These are phyloP conservation scores for Debaryomyces subglobosus DNA, from an alignment of 1,139 yeast species.

Conservation along the genomic window DNA sequence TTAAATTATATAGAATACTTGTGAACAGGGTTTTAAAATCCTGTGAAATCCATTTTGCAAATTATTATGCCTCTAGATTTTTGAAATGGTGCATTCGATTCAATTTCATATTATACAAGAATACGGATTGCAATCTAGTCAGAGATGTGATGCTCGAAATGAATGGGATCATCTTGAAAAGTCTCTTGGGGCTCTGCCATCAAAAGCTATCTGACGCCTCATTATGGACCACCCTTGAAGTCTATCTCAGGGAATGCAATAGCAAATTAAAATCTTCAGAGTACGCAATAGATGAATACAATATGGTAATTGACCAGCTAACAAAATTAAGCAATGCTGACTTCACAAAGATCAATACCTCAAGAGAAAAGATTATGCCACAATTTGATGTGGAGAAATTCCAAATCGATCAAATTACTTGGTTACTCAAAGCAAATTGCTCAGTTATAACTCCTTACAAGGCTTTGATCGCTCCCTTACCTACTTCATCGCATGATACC, in stretches of 20 bases:
- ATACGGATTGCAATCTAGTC: background rate
- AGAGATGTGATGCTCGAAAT: background rate
- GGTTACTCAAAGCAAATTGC: conserved; percentile 19
- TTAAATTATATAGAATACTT: conserved; percentile 10
- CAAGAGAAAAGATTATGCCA: background rate
- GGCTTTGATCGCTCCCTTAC: conserved; percentile 4
- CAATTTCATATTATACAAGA: conserved; percentile 8
- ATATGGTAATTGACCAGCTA: conserved; percentile 4
- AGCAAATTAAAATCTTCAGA: conserved; percentile 41
- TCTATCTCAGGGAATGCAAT: conserved; percentile 21
- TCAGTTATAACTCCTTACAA: conserved; percentile 14
- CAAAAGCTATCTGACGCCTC: conserved; percentile 35
- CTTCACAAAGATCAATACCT: background rate
- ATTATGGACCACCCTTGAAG: conserved; percentile 29
- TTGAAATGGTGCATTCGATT: conserved; percentile 34
- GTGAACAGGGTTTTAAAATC: conserved; percentile 31
- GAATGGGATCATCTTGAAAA: conserved; percentile 9
- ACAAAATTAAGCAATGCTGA: background rate
- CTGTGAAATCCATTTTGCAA: conserved; percentile 41
- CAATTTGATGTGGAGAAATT: background rate
- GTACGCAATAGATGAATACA: conserved; percentile 24
- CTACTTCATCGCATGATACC: background rate
- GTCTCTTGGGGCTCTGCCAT: conserved; percentile 21
- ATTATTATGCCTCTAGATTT: conserved; percentile 43
- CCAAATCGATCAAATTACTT: conserved; percentile 5